Conservation (phyloP, 75 land plant genomes). For the Pinus tabuliformis region DNA sequence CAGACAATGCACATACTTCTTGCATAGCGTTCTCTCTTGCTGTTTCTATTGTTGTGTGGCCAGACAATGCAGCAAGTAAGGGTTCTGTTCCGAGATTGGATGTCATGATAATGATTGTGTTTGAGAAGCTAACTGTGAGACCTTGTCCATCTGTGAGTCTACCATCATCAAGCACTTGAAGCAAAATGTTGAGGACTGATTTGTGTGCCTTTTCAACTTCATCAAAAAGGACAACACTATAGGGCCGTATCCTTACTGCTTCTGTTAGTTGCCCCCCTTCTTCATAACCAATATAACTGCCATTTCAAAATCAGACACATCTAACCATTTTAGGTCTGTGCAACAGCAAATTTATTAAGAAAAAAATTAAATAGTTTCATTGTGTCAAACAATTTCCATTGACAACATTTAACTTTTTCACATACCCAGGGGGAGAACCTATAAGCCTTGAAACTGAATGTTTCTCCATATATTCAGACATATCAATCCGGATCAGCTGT, state of each 20-base stretch:
- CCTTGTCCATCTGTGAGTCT: constrained; percentile 98
- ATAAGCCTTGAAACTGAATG: constrained; percentile 85
- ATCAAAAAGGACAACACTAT: constrained; percentile 95
- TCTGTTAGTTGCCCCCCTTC: constrained; percentile 97
- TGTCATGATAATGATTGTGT: constrained; percentile 92
- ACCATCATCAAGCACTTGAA: constrained; percentile 94
- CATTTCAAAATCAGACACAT: too few species aligned
- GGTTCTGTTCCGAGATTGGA: constrained; percentile 97
- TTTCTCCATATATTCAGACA: constrained; percentile 97
- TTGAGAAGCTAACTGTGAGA: constrained; percentile 84
- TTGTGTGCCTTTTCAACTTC: constrained; percentile 96
- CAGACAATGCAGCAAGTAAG: constrained; percentile 69
- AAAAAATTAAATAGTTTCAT: background rate
- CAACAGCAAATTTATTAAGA: background rate
- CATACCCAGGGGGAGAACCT: constrained; percentile 95
- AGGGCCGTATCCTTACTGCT: constrained; percentile 90
- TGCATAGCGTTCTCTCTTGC: constrained; percentile 79
- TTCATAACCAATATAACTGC: constrained; percentile 92
- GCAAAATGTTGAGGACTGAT: constrained; percentile 84
- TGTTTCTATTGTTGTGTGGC: constrained; percentile 55
- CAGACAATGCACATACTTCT: constrained; percentile 44
- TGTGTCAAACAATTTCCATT: background rate
- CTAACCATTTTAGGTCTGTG: too few species aligned
- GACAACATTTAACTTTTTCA: background rate
- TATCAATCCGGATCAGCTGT: constrained; percentile 75